Conservation (phyloP, 306 rosid species). For the Luffa acutangula region DNA sequence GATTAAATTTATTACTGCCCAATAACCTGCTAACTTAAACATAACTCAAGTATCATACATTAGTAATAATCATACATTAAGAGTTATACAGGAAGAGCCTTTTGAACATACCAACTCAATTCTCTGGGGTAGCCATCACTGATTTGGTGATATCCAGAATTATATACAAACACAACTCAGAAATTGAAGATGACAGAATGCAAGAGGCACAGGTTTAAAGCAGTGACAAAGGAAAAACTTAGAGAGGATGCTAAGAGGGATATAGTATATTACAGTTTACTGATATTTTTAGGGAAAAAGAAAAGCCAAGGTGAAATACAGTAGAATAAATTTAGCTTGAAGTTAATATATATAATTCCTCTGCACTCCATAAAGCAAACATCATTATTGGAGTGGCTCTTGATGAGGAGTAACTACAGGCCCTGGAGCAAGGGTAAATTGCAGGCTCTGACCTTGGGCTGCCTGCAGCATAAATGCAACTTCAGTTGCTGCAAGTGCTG, state of each 20-base stretch:
- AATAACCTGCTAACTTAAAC: neutral
- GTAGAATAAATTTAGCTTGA: neutral
- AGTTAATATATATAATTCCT: neutral
- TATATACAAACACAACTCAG: neutral
- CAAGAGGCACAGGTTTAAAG: neutral
- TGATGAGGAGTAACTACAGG: conserved; percentile 38
- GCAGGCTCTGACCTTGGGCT: conserved; percentile 75
- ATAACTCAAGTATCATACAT: neutral
- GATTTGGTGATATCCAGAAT: neutral
- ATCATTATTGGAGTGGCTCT: conserved; percentile 32
- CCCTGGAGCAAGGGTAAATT: conserved; percentile 66
- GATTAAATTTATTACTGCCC: neutral
- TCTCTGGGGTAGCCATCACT: neutral
- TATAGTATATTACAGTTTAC: neutral
- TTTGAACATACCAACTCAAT: neutral
- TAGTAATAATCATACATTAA: neutral
- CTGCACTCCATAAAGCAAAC: neutral
- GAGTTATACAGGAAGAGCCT: neutral
- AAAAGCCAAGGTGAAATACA: neutral
- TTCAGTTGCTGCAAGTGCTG: conserved; percentile 92
- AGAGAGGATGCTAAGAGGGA: neutral
- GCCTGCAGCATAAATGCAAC: conserved; percentile 91
- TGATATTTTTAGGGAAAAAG: neutral
- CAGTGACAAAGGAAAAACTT: neutral
- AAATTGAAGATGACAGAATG: neutral